Evolutionary conservation across 352 stramenopile species (phyloP), one percentile per base, ranked within the genome.

Genomic region (Globisporangium barbulae): DNA sequence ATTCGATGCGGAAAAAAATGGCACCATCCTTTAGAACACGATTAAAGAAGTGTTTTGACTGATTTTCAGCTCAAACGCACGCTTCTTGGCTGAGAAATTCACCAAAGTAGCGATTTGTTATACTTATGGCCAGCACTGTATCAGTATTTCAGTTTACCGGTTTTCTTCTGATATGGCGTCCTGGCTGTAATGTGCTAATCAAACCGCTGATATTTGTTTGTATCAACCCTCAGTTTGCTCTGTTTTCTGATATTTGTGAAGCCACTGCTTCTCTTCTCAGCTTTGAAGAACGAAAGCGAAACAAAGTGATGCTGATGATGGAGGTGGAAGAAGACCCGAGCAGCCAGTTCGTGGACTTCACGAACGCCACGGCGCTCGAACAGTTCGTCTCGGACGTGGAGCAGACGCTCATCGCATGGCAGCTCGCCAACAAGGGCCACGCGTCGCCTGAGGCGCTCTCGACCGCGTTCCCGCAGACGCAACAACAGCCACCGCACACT

Each of bases 301-400:
- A 25, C 25, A 28, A 2, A 28, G 25, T 28, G 13, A 30, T 19
- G 19, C 6, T 42, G 28, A 45, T 10, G 42, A 72, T 85, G 78
- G 67, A 88, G 67, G 85, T 93, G 56, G 85, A 94, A 53, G 79
- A 94, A 67, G 85, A 94, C 65, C 84, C 84, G 56, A 88, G 81
- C 76, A 89, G 78, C 62, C 85, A 92, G 55, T 94, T 93, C 65
- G 81, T 94, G 50, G 85, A 94, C 71, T 94, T 90, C 59, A 94
- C 85, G 59, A 94, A 93, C 66, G 85, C 84, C 56, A 94, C 85
- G 37, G 72, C 71, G 63, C 73, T 86, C 53, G 85, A 94, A 70
- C 81, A 90, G 71, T 91, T 94, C 73, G 68, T 90, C 15, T 79
- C 85, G 28, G 83, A 89, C 65, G 48, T 89, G 37, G 85, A 94